Base-by-base conservation (phyloP, 2,329 filamentous ascomycete genomes). In the Saccharata proteae region DNA sequence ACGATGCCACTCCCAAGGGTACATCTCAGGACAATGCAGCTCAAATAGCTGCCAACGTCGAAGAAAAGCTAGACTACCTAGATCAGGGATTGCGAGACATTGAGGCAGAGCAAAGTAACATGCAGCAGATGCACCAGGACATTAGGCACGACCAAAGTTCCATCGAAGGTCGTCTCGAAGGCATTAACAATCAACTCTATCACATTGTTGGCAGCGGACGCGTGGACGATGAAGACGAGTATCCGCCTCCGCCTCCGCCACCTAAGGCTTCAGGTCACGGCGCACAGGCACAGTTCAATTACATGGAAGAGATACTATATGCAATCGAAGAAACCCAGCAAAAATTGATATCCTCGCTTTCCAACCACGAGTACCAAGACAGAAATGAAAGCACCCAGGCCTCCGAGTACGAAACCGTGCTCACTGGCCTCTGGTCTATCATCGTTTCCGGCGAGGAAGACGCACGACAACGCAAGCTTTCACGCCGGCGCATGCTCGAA, bases 51-150 rank as follows among this genome's bases (percentile, higher is more conserved):
- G 45, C 50, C 2, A 41, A 41, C 3, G 37, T 69, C 3, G 58
- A 65, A 35, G 59, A 61, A 17, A 78, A 86, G 46, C 54, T 90
- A 13, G 71, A 77, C 23, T 86, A 84, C 44, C 62, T 92, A 3
- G 74, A 80, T 36, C 69, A 70, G 43, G 72, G 73, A 1, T 57
- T 90, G 18, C 59, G 64, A 17, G 65, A 67, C 6, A 68, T 86
- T 8, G 62, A 65, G 21, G 62, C 69, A 11, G 72, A 74, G 41
- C 69, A 76, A n/a, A 42, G 42, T 13, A 47, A 44, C 26, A 38
- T 47, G 29, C 46, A 38, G n/a, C 10, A 31, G 26, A 19, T 19
- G 16, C 9, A 20, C 27, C 13, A 26, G 13, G 17, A 15, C 15
- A 42, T 47, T 3, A 44, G 41, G n/a, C 45, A 49, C 26, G 38